These are phyloP conservation scores for Saturnispora ahearnii DNA, from an alignment of 805 yeast species.

Conservation along the genomic window DNA sequence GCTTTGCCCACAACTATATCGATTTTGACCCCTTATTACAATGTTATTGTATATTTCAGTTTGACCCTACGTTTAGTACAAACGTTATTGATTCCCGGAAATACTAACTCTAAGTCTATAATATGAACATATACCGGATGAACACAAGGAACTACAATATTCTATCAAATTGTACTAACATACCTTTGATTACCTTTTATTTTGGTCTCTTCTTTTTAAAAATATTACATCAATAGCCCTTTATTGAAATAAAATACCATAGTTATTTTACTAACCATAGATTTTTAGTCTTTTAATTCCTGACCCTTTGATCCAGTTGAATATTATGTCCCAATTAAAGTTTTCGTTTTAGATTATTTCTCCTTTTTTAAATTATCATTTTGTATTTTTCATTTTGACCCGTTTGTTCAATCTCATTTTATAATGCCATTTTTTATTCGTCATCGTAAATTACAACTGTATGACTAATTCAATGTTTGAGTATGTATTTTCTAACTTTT, in stretches of 20 bases:
- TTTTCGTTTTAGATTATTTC: no score
- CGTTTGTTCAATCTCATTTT: background rate
- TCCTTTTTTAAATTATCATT: background rate
- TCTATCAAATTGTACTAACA: background rate
- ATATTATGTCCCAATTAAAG: background rate
- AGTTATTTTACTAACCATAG: background rate
- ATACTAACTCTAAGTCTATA: background rate
- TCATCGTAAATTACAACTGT: constrained; percentile 7
- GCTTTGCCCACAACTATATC: background rate
- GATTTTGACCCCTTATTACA: background rate
- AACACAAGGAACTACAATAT: background rate
- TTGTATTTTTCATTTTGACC: background rate
- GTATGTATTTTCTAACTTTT: constrained; percentile 5
- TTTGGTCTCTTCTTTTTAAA: background rate
- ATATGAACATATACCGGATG: background rate
- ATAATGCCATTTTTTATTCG: background rate
- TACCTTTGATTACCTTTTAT: background rate
- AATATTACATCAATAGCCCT: background rate
- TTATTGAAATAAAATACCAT: background rate
- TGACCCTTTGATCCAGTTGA: background rate
- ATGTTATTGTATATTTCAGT: background rate
- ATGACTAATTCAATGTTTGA: constrained; percentile 3
- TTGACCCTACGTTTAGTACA: background rate
- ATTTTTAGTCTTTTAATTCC: background rate
- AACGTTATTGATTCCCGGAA: background rate